Evolutionary conservation across 768 basidiomycete genomes (phyloP), one percentile per base, ranked within the genome.

Genomic region (Naganishia antarctica): DNA sequence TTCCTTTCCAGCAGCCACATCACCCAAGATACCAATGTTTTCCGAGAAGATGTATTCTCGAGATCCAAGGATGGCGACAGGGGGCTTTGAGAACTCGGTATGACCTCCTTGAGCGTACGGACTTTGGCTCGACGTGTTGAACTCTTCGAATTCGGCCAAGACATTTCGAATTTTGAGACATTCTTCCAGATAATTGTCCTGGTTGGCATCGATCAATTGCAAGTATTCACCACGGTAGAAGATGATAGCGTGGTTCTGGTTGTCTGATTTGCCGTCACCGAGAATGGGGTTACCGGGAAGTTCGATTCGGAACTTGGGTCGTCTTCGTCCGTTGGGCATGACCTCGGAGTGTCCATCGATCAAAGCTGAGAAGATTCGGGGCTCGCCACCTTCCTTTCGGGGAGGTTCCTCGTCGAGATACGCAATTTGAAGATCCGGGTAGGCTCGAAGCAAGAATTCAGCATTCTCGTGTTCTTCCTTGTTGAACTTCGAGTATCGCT

Each of bases 11-110:
- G 96, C 96, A 44, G 96, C 96, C 47, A 99, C 84, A 79, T 99
- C 96, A 72, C 96, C 96, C 49, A 99, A 83, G 71, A 98, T 94
- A 82, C 96, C 96, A 68, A 98, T 98, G 76, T 97, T 97, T 81
- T 99, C 96, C 59, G 96, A 98, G 81, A 99, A 99, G 76, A 99
- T 97, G 79, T 99, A 99, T 82, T 99, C 94, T 80, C 96, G 86
- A 11, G 96, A 94, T 78, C 94, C 96, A 68, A 99, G 89, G 68
- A 99, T 99, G 16, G 96, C 94, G 23, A 98, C 88, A 18, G 96
- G 96, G 23, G 89, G 78, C 66, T 84, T 84, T 75, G 85, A 85
- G 83, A 94, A 90, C 70, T 96, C 90, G 78, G 89, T 86, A 73
- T 88, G 86, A 66, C 86, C 86, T 84, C 88, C 91, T 66, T 88